Evolutionary conservation across 139 green algal genomes (phyloP).

Genomic region (Micractinium sp.): DNA sequence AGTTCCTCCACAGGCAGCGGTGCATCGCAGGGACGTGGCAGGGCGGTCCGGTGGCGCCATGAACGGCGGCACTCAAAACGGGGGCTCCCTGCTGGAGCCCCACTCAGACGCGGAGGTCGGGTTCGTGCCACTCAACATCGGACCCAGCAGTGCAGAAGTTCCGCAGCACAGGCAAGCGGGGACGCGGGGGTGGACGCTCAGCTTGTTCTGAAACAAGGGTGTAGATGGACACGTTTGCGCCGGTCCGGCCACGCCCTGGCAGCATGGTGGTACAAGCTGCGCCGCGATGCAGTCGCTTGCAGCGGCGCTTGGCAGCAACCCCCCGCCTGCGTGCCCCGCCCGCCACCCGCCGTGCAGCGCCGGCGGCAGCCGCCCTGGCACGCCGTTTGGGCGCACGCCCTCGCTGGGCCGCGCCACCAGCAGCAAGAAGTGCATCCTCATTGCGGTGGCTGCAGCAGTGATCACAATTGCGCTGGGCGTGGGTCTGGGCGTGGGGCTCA

Average conservation of each 20-base stretch:
- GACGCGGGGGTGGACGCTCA: neutral
- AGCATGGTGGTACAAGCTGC: neutral
- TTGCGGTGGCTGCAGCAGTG: neutral
- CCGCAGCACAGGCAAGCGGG: neutral
- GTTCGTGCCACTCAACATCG: slow-evolving; percentile 1
- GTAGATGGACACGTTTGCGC: neutral
- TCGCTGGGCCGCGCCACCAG: slow-evolving; percentile 5
- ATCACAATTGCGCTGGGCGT: neutral
- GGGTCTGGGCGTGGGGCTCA: slow-evolving; percentile 10
- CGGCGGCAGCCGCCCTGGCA: neutral
- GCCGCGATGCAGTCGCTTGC: neutral
- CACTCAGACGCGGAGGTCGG: neutral
- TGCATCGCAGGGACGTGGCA: too few relatives aligned
- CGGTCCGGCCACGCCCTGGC: too few relatives aligned
- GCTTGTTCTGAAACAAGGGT: neutral
- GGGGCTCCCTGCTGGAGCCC: too few relatives aligned
- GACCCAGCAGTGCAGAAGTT: neutral
- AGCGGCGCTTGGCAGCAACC: neutral
- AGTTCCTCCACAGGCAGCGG: too few relatives aligned
- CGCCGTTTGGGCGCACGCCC: neutral
- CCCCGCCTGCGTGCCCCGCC: neutral
- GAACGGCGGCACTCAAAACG: too few relatives aligned
- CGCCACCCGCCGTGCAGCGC: neutral
- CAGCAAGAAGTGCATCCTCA: slow-evolving; percentile 15
- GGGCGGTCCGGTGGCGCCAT: too few relatives aligned